phyloP scores from a whole-genome alignment of 805 yeast species.

The Metschnikowia noctiluminum region DNA sequence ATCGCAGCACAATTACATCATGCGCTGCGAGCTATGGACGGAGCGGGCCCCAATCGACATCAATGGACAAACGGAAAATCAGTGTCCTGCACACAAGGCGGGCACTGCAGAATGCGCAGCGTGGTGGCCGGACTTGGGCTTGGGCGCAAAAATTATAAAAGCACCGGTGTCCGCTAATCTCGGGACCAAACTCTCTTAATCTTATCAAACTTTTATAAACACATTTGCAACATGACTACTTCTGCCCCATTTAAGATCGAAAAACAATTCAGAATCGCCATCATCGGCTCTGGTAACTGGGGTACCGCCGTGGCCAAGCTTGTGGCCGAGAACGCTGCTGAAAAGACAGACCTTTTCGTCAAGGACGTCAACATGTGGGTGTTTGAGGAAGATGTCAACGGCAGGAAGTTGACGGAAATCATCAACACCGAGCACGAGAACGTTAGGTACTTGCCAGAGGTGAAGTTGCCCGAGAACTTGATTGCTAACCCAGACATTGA shows the following conservation, averaged over 20 bases:
- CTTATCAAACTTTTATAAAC: no score
- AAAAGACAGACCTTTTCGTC: constrained; percentile 36
- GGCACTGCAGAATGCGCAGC: constrained; percentile 6
- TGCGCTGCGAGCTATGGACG: constrained; percentile 2
- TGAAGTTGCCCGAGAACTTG: constrained; percentile 40
- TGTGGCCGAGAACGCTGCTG: constrained; percentile 41
- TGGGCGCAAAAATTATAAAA: constrained; percentile 10
- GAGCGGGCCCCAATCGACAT: not conserved
- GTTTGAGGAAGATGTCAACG: constrained; percentile 40
- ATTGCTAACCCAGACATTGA: constrained; percentile 40
- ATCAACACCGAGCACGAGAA: constrained; percentile 43
- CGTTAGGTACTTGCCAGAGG: constrained; percentile 43
- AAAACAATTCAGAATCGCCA: constrained; percentile 36
- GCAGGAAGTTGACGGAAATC: constrained; percentile 41
- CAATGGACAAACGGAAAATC: constrained; percentile 1
- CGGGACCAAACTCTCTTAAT: not conserved
- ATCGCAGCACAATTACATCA: constrained; percentile 6
- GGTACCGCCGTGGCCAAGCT: constrained; percentile 47
- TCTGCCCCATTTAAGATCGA: constrained; percentile 31
- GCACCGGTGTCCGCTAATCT: not conserved
- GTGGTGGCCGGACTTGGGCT: constrained; percentile 5
- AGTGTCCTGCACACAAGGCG: constrained; percentile 1
- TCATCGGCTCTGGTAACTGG: constrained; percentile 48
- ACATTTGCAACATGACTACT: constrained; percentile 13
- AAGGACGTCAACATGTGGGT: constrained; percentile 46